Conservation (phyloP, 1,284 basidiomycete genomes). For the Sanguinoderma infundibulare region DNA sequence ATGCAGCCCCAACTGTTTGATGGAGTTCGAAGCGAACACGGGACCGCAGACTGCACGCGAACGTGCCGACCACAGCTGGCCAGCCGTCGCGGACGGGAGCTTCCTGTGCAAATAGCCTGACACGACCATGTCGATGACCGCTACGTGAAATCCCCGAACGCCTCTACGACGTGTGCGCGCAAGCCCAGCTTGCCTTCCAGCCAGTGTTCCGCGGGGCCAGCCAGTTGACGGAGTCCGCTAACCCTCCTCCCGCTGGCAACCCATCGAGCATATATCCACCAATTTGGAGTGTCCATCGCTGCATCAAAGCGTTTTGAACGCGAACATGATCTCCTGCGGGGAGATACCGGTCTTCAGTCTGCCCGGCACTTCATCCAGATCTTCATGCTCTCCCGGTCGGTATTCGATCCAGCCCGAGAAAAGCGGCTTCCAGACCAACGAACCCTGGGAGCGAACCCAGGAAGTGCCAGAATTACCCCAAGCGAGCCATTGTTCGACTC, state of each 20-base stretch:
- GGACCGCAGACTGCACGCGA: slow-evolving; percentile 76
- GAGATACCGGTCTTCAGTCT: too few species aligned
- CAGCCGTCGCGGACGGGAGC: slow-evolving; percentile 72
- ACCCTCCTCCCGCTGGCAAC: too few species aligned
- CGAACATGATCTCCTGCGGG: not conserved
- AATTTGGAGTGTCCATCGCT: too few species aligned
- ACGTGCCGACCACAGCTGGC: slow-evolving; percentile 75
- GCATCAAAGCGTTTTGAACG: not conserved
- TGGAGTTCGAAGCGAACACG: slow-evolving; percentile 70
- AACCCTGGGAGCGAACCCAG: not conserved
- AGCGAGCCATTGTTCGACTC: too few species aligned
- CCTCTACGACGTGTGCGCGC: too few species aligned
- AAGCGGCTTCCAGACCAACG: not conserved
- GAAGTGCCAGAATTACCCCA: not conserved
- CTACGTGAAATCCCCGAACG: too few species aligned
- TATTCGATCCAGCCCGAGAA: not conserved
- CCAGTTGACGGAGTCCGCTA: too few species aligned
- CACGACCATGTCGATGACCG: slow-evolving; percentile 78
- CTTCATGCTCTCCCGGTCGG: not conserved
- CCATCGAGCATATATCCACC: too few species aligned
- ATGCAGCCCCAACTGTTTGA: slow-evolving; percentile 70
- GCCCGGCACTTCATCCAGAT: not conserved
- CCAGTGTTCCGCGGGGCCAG: too few species aligned
- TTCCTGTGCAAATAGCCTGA: slow-evolving; percentile 73
- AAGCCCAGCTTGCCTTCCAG: too few species aligned